A percentile compares a stretch with the other conserved stretches of the same genome.
Evolutionary conservation across 441 rosid genomes (phyloP).

Genomic region (Brassica balearica): DNA sequence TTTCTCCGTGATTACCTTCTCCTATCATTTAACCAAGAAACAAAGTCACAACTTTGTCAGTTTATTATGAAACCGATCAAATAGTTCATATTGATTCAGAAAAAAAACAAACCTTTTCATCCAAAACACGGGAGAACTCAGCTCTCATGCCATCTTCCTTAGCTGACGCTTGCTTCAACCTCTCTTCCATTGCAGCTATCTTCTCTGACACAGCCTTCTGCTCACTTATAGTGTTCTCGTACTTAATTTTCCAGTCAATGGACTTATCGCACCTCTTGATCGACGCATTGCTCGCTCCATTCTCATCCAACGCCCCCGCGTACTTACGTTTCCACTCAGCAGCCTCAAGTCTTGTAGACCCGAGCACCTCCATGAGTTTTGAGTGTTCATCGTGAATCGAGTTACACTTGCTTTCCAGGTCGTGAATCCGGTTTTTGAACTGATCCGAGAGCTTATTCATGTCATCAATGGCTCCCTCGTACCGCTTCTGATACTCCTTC

Average conservation of each 20-base stretch:
- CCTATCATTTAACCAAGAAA: slow-evolving; percentile 51
- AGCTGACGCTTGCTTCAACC: slow-evolving; percentile 57
- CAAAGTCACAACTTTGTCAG: too few species aligned
- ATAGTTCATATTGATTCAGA: neutral
- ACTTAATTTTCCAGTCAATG: slow-evolving; percentile 86
- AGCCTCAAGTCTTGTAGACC: slow-evolving; percentile 69
- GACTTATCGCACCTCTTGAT: slow-evolving; percentile 61
- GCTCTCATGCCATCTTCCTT: slow-evolving; percentile 74
- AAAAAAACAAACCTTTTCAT: slow-evolving; percentile 59
- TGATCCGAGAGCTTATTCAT: slow-evolving; percentile 85
- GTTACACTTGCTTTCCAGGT: slow-evolving; percentile 67
- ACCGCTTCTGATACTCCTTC: slow-evolving; percentile 75
- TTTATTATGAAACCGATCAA: too few species aligned
- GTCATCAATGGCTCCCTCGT: slow-evolving; percentile 78
- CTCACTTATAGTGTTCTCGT: slow-evolving; percentile 72
- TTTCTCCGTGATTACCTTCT: slow-evolving; percentile 64
- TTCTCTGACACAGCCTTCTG: slow-evolving; percentile 76
- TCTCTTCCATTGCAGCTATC: slow-evolving; percentile 71
- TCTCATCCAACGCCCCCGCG: slow-evolving; percentile 66
- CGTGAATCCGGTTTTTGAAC: slow-evolving; percentile 66
- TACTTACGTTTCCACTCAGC: slow-evolving; percentile 76
- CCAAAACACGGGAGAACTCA: slow-evolving; percentile 63
- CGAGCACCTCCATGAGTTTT: slow-evolving; percentile 61
- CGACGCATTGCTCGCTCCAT: slow-evolving; percentile 55
- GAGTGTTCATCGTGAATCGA: slow-evolving; percentile 69